These are phyloP conservation scores for Solanum megistacrolobum DNA, from an alignment of 257 asterid genomes.

Conservation along the genomic window DNA sequence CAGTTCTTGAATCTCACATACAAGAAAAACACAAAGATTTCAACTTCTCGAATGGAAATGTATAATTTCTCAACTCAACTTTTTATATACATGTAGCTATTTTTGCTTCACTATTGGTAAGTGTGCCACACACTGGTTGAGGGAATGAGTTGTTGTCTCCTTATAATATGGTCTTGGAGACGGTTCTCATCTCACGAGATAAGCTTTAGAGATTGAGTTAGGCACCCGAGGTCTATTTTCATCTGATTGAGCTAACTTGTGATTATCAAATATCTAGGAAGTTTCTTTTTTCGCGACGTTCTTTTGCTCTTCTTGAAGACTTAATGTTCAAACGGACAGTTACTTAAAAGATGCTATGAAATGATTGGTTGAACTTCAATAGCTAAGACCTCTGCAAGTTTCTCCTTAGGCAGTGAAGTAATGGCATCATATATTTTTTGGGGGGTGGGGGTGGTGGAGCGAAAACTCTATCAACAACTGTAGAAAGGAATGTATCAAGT, in stretches of 20 bases:
- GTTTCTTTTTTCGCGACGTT: neutral
- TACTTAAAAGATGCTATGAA: neutral
- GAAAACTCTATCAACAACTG: neutral
- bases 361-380: neutral
- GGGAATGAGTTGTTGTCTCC: neutral
- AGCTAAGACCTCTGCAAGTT: neutral
- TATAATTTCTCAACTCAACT: neutral
- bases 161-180: neutral
- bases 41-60: neutral
- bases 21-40: neutral
- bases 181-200: neutral
- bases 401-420: neutral
- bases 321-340: neutral
- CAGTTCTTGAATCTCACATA: slow-evolving; percentile 4
- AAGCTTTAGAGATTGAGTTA: neutral
- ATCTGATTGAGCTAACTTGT: neutral
- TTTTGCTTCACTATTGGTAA: neutral
- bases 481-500: neutral
- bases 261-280: neutral
- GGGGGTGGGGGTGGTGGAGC: neutral
- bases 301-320: neutral
- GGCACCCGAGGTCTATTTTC: neutral
- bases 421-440: neutral
- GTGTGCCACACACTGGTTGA: neutral
- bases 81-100: neutral